A percentile compares a stretch with the other conserved stretches of the same genome.
phyloP scores from a whole-genome alignment of 495 filamentous ascomycete genomes.

The Neurospora hispaniola region DNA sequence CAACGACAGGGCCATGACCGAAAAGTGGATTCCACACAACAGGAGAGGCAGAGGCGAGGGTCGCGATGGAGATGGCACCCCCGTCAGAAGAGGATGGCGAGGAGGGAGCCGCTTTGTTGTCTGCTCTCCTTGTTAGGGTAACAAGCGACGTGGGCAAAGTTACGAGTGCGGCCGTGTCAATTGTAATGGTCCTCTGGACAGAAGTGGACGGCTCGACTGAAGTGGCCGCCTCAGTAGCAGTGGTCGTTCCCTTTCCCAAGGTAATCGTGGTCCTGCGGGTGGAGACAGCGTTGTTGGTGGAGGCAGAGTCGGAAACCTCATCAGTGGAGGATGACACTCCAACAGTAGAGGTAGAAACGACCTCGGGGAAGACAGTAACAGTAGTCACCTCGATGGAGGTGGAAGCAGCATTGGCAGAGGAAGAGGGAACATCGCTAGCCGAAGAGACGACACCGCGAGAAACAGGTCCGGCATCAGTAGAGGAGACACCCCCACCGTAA shows the following conservation, averaged over 20 bases:
- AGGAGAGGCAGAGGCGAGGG: no score
- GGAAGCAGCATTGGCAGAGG: neutral
- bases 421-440: neutral
- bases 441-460: neutral
- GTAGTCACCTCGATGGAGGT: neutral
- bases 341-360: neutral
- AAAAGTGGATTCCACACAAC: no score
- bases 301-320: no score
- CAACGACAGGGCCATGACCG: no score
- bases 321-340: no score
- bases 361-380: neutral
- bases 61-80: no score
- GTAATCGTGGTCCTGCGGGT: neutral
- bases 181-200: no score
- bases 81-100: no score
- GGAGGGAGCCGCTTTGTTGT: neutral
- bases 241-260: neutral
- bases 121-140: neutral
- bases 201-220: no score
- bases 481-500: neutral
- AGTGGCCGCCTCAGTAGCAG: no score
- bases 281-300: neutral
- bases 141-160: neutral
- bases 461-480: neutral
- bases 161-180: no score